Evolutionary conservation across 2,329 filamentous ascomycete genomes (phyloP).

Genomic region (Ceratocystis papillata): DNA sequence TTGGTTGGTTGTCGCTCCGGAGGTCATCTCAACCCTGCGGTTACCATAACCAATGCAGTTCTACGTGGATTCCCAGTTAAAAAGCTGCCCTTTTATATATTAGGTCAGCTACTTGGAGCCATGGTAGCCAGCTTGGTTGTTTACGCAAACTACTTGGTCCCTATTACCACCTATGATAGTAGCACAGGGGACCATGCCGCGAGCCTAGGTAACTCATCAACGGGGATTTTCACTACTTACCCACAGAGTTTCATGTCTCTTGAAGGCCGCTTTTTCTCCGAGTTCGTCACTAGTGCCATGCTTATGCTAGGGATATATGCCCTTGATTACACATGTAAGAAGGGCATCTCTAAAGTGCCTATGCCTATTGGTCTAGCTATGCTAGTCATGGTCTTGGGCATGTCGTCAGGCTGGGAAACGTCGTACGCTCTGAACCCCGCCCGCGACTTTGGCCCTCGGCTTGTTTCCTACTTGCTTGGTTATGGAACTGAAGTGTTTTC

Average conservation of each 20-base stretch:
- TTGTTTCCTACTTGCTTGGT: constrained; percentile 56
- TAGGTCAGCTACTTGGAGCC: constrained; percentile 56
- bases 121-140: constrained; percentile 51
- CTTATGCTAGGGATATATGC: constrained; percentile 65
- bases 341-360: constrained; percentile 43
- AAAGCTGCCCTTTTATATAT: constrained; percentile 55
- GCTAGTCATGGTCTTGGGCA: constrained; percentile 63
- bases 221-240: constrained; percentile 64
- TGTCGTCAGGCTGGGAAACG: constrained; percentile 66
- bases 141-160: constrained; percentile 53
- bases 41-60: constrained; percentile 59
- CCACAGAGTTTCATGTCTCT: constrained; percentile 57
- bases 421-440: constrained; percentile 66
- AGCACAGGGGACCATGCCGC: constrained; percentile 51
- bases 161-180: constrained; percentile 55
- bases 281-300: constrained; percentile 57
- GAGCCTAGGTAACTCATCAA: constrained; percentile 46
- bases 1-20: constrained; percentile 57
- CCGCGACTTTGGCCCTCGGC: constrained; percentile 58
- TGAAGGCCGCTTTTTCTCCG: constrained; percentile 59
- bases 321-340: constrained; percentile 43
- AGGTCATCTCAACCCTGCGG: constrained; percentile 59
- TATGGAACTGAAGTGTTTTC: constrained; percentile 58
- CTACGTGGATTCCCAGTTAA: constrained; percentile 58
- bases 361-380: constrained; percentile 57